phyloP scores from a whole-genome alignment of 495 filamentous ascomycete species.

The Neurospora sp. region DNA sequence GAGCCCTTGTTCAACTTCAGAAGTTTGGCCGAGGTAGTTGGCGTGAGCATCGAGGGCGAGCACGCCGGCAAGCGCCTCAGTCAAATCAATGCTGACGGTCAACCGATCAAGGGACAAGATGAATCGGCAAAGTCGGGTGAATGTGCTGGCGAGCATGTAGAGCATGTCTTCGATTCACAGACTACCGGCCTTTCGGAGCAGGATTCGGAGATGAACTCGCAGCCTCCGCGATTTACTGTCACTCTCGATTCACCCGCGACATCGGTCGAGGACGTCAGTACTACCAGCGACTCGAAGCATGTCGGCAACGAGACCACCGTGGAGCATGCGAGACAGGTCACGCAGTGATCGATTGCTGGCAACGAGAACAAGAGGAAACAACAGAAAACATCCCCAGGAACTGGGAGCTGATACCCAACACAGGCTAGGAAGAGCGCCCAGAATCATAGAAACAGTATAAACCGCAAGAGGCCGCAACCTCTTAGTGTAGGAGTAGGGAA shows the following conservation, averaged over 20 bases:
- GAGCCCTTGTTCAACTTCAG: slow-evolving; percentile 90
- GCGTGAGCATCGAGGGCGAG: slow-evolving; percentile 37
- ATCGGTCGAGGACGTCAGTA: slow-evolving; percentile 5
- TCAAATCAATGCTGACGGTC: slow-evolving; percentile 15
- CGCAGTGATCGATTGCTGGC: slow-evolving; percentile 19
- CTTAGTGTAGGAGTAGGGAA: background rate
- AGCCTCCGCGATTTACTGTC: slow-evolving; percentile 26
- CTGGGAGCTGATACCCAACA: background rate
- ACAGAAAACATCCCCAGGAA: background rate
- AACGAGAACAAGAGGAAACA: background rate
- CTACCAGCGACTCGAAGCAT: slow-evolving; percentile 26
- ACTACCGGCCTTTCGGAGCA: background rate
- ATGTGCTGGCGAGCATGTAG: background rate
- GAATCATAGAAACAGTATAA: background rate
- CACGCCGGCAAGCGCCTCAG: slow-evolving; percentile 21
- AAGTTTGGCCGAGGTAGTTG: slow-evolving; percentile 78
- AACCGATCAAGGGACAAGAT: slow-evolving; percentile 3
- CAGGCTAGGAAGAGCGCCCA: background rate
- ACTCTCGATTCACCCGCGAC: slow-evolving; percentile 31
- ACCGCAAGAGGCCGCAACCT: background rate
- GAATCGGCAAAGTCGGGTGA: background rate
- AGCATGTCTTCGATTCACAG: background rate
- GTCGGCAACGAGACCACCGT: slow-evolving; percentile 23
- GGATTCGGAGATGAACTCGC: slow-evolving; percentile 4
- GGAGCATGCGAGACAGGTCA: slow-evolving; percentile 21